Conservation (phyloP, 805 yeast genomes). For the Saturnispora diversa region DNA sequence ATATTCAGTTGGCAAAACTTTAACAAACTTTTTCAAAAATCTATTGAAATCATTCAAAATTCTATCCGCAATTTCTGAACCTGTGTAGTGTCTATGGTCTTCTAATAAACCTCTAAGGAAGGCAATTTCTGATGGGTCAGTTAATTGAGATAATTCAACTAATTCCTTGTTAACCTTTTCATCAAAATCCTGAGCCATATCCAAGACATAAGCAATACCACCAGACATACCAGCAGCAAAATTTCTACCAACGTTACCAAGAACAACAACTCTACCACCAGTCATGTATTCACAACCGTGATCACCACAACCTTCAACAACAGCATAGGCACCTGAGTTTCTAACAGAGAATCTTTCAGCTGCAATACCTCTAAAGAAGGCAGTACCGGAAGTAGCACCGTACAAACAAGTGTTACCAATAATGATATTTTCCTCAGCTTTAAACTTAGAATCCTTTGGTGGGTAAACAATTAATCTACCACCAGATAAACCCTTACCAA, state of each 20-base stretch:
- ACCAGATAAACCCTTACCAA: constrained; percentile 95
- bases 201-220: constrained; percentile 95
- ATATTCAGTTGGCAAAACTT: constrained; percentile 88
- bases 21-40: constrained; percentile 79
- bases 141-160: constrained; percentile 68
- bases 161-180: constrained; percentile 73
- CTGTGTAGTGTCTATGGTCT: constrained; percentile 92
- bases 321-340: constrained; percentile 97
- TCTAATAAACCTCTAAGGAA: constrained; percentile 87
- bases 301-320: constrained; percentile 95
- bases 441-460: constrained; percentile 72
- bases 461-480: constrained; percentile 92
- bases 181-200: constrained; percentile 86
- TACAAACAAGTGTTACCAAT: constrained; percentile 96
- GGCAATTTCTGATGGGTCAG: constrained; percentile 89
- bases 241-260: constrained; percentile 87
- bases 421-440: constrained; percentile 92
- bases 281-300: constrained; percentile 99
- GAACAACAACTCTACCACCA: constrained; percentile 93
- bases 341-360: constrained; percentile 98
- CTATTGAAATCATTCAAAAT: constrained; percentile 83
- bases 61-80: constrained; percentile 80
- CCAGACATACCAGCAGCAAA: constrained; percentile 99
- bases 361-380: constrained; percentile 92
- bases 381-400: constrained; percentile 95